Evolutionary conservation across 2,329 filamentous ascomycete genomes (phyloP).

Genomic region (Claviceps fusiformis): DNA sequence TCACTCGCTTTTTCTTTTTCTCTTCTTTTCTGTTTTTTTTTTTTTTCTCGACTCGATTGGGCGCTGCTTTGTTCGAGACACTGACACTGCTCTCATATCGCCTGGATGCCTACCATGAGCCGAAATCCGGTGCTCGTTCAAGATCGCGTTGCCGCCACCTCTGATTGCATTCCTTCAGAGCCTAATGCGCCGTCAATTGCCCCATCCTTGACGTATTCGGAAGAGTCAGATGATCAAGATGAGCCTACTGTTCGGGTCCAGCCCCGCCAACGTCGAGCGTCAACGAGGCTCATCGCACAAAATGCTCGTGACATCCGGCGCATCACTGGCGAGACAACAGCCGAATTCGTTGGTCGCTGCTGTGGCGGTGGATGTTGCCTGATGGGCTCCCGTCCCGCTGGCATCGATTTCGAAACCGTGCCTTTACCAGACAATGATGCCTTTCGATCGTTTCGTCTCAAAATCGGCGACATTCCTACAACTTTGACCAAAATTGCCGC

Average conservation of each 20-base stretch:
- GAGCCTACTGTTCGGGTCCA: constrained; percentile 30
- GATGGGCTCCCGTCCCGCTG: constrained; percentile 30
- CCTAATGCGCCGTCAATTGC: constrained; percentile 35
- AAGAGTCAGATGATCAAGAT: constrained; percentile 46
- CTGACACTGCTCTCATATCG: background rate
- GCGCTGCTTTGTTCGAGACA: background rate
- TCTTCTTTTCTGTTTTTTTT: background rate
- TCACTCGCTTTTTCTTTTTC: background rate
- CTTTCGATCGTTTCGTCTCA: constrained; percentile 65
- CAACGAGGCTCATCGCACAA: constrained; percentile 53
- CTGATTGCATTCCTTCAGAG: constrained; percentile 31
- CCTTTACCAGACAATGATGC: constrained; percentile 67
- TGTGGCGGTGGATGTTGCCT: constrained; percentile 53
- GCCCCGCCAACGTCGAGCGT: constrained; percentile 47
- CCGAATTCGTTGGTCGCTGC: constrained; percentile 47
- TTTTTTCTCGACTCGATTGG: background rate
- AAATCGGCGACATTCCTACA: constrained; percentile 61
- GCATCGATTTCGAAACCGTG: constrained; percentile 38
- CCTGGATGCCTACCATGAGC: constrained; percentile 15
- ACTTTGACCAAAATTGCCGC: constrained; percentile 57
- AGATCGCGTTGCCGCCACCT: constrained; percentile 25
- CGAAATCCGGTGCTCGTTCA: constrained; percentile 20
- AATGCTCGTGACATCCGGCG: constrained; percentile 48
- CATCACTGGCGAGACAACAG: constrained; percentile 50
- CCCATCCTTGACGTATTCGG: constrained; percentile 50